phyloP scores from a whole-genome alignment of 73 alveolate species.

The Tetrahymena borealis region DNA sequence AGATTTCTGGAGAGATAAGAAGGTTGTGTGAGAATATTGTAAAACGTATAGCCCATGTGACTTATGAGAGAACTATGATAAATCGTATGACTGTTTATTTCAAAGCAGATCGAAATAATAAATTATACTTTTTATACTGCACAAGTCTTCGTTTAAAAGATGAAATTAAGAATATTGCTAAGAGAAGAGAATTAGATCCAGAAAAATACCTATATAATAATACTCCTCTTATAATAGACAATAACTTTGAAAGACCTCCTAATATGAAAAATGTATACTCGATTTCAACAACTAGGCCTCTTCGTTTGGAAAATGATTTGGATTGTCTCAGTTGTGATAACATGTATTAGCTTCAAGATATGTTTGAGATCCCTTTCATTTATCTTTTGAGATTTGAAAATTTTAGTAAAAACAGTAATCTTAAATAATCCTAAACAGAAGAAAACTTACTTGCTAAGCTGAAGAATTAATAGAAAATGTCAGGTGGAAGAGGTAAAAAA shows the following conservation, averaged over 20 bases:
- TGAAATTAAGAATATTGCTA: neutral
- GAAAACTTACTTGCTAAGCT: neutral
- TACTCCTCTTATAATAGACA: neutral
- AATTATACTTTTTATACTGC: neutral
- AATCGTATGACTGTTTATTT: neutral
- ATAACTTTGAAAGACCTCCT: neutral
- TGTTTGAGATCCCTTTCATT: neutral
- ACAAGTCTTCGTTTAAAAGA: conserved; percentile 1
- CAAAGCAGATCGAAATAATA: neutral
- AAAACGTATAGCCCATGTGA: neutral
- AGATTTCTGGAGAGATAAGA: neutral
- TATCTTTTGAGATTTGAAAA: neutral
- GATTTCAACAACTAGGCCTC: neutral
- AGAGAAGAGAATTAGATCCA: neutral
- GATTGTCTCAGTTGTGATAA: neutral
- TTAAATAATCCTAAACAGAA: neutral
- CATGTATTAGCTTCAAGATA: neutral
- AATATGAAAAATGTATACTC: neutral
- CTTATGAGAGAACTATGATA: neutral
- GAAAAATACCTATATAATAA: neutral
- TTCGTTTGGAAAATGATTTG: neutral
- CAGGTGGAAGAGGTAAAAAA: neutral
- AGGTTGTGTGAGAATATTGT: neutral
- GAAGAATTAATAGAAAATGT: neutral
- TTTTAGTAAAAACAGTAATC: neutral